Evolutionary conservation across 1,284 basidiomycete genomes (phyloP).

Genomic region (Lignosus rhinocerotis): DNA sequence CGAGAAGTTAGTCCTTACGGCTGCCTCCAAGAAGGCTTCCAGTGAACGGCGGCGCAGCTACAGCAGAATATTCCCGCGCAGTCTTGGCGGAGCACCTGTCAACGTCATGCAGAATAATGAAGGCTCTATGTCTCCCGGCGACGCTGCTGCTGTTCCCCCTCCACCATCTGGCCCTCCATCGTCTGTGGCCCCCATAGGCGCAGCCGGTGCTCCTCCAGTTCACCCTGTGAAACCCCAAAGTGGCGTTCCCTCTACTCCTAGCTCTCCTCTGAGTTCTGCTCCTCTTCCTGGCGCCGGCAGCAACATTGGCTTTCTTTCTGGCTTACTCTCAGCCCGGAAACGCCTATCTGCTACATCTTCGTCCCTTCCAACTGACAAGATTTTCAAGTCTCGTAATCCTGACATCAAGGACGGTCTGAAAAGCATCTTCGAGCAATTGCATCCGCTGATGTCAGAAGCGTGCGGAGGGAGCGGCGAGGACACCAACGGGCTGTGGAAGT

Average conservation of each 20-base stretch:
- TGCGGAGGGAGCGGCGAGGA: slow-evolving; percentile 50
- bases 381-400: slow-evolving; percentile 27
- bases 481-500: slow-evolving; percentile 43
- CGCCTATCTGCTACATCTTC: slow-evolving; percentile 6
- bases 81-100: slow-evolving; percentile 1
- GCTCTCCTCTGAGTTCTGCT: not conserved
- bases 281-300: slow-evolving; percentile 9
- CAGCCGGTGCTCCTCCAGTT: not conserved
- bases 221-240: not conserved
- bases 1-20: slow-evolving; percentile 39
- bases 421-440: slow-evolving; percentile 38
- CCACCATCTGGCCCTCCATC: not conserved
- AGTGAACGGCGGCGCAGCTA: slow-evolving; percentile 5
- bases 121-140: not conserved
- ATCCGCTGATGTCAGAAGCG: slow-evolving; percentile 34
- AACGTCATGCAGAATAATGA: slow-evolving; percentile 10
- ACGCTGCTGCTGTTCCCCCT: not conserved
- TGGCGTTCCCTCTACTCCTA: not conserved
- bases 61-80: slow-evolving; percentile 12
- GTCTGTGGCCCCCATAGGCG: not conserved
- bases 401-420: slow-evolving; percentile 29
- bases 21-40: slow-evolving; percentile 18
- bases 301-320: not conserved
- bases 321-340: slow-evolving; percentile 2
- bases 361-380: slow-evolving; percentile 10